Evolutionary conservation across 176 grass and related monocot species (phyloP).

Genomic region (Oryza meyeriana): DNA sequence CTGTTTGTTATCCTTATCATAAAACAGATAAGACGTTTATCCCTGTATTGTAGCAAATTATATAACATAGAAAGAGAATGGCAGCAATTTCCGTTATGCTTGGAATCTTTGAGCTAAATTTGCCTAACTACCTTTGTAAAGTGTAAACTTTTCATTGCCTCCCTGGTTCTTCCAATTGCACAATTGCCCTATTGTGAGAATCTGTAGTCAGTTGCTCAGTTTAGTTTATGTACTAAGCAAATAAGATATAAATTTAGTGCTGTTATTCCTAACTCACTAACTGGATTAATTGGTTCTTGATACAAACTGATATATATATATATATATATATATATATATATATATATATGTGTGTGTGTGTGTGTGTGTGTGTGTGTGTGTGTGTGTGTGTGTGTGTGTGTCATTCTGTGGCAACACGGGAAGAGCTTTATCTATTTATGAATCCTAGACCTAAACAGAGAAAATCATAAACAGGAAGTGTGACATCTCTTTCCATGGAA

Average conservation of each 20-base stretch:
- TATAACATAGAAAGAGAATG: slow-evolving; percentile 7
- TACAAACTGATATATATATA: not conserved
- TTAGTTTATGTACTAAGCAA: not conserved
- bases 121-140: not conserved
- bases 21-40: not conserved
- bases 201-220: not conserved
- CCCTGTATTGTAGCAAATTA: slow-evolving; percentile 37
- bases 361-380: too few species aligned
- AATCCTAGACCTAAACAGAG: not conserved
- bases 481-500: too few species aligned
- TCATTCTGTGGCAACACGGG: not conserved
- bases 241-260: not conserved
- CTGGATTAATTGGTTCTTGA: not conserved
- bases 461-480: not conserved
- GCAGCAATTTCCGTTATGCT: slow-evolving; percentile 2
- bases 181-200: not conserved
- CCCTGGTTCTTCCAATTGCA: not conserved
- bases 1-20: slow-evolving; percentile 12
- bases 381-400: too few species aligned
- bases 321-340: too few species aligned
- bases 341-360: too few species aligned
- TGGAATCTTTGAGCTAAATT: not conserved
- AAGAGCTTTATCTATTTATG: not conserved
- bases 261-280: not conserved
- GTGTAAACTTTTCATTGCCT: slow-evolving; percentile 3